Evolutionary conservation across 441 rosid species (phyloP).

Genomic region (Corymbia calophylla): DNA sequence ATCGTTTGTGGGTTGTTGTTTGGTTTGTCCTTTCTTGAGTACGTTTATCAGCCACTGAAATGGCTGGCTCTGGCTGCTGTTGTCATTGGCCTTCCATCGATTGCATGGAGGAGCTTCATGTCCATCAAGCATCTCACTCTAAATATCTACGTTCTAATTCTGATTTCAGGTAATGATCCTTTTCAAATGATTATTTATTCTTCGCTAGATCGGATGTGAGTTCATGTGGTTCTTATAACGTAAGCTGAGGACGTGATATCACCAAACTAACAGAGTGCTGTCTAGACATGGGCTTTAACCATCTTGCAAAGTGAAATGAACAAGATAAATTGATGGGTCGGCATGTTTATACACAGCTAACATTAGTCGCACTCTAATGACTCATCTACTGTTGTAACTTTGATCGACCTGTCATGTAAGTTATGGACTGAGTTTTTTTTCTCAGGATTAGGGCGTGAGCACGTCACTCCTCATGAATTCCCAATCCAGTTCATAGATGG

Average conservation of each 20-base stretch:
- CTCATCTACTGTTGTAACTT: background rate
- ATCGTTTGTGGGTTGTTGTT: conserved; percentile 56
- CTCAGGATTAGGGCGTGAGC: background rate
- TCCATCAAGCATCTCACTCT: conserved; percentile 28
- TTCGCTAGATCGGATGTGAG: background rate
- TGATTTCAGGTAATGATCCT: conserved; percentile 54
- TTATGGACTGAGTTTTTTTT: background rate
- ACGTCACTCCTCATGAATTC: background rate
- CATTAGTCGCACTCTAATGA: background rate
- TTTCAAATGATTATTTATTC: background rate
- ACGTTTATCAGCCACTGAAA: conserved; percentile 44
- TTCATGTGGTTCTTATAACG: background rate
- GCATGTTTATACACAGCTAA: background rate
- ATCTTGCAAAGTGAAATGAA: background rate
- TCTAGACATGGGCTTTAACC: background rate
- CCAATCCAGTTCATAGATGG: background rate
- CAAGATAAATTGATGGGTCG: background rate
- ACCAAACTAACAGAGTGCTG: background rate
- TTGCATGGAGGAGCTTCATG: conserved; percentile 33
- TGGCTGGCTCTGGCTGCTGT: conserved; percentile 83
- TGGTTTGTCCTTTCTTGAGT: conserved; percentile 42
- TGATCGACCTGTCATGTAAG: background rate
- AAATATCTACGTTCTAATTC: conserved; percentile 57
- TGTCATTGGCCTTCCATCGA: conserved; percentile 45
- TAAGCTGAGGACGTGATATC: background rate